These are phyloP conservation scores for Neoascochyta sp. DNA, from an alignment of 2,329 filamentous ascomycete genomes.

Conservation along the genomic window DNA sequence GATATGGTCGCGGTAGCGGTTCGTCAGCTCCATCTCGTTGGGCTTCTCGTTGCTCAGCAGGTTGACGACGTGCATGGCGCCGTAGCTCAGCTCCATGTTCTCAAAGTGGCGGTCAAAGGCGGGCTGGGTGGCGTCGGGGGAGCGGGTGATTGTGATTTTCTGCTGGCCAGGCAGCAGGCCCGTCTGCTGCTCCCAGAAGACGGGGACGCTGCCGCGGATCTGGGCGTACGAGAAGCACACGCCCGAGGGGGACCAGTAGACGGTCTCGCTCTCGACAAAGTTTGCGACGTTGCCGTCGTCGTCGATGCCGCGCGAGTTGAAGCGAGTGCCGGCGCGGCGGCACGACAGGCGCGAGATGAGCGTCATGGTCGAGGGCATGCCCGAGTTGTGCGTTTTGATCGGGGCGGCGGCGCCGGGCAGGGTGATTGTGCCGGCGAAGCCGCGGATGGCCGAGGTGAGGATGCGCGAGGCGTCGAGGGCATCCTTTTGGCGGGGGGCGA, in stretches of 20 bases:
- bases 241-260: constrained; percentile 75
- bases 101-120: constrained; percentile 96
- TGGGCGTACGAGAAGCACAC: constrained; percentile 92
- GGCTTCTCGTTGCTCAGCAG: constrained; percentile 86
- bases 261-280: constrained; percentile 96
- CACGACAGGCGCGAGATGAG: constrained; percentile 91
- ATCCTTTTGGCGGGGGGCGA: constrained; percentile 70
- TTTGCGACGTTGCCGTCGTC: constrained; percentile 97
- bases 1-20: constrained; percentile 75
- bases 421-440: constrained; percentile 83
- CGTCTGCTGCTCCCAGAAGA: constrained; percentile 95
- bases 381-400: constrained; percentile 60
- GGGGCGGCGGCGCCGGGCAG: constrained; percentile 75
- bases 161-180: constrained; percentile 88
- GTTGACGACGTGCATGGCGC: constrained; percentile 88
- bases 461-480: constrained; percentile 83
- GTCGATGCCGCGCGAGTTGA: constrained; percentile 96
- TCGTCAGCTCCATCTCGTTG: constrained; percentile 78
- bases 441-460: constrained; percentile 87
- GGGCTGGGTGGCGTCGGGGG: constrained; percentile 83
- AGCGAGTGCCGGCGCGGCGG: constrained; percentile 84
- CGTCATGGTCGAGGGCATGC: constrained; percentile 78
- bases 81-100: constrained; percentile 79
- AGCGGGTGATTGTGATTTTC: constrained; percentile 87
- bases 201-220: constrained; percentile 83